These are phyloP conservation scores for Beauveria rudraprayagi DNA, from an alignment of 2,329 filamentous ascomycete genomes.

Conservation along the genomic window DNA sequence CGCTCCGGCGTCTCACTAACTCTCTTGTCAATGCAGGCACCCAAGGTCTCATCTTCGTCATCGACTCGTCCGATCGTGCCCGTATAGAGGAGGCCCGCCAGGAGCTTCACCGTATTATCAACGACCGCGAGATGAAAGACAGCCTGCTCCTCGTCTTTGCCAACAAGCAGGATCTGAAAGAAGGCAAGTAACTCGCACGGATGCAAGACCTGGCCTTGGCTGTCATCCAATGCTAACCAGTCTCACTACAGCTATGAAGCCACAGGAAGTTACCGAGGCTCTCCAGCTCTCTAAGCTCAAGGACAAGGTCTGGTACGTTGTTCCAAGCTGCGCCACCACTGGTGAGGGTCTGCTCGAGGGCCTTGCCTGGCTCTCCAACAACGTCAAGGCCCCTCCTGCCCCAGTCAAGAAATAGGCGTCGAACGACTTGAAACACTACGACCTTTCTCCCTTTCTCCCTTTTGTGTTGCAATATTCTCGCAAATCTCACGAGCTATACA, in stretches of 20 bases:
- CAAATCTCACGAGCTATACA: not conserved
- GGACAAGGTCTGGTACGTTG: conserved; percentile 79
- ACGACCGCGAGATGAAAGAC: conserved; percentile 96
- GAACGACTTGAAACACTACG: not conserved
- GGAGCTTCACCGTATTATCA: conserved; percentile 94
- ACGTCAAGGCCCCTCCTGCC: conserved; percentile 59
- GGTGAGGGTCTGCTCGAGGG: conserved; percentile 77
- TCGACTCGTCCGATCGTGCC: conserved; percentile 86
- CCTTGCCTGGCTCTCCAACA: conserved; percentile 75
- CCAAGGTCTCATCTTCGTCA: conserved; percentile 96
- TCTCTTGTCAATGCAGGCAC: conserved; percentile 51
- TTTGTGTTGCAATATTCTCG: not conserved
- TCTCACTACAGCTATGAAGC: conserved; percentile 63
- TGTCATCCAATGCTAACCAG: not conserved
- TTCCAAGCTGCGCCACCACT: conserved; percentile 73
- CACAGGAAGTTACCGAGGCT: conserved; percentile 69
- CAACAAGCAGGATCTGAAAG: conserved; percentile 94
- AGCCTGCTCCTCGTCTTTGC: conserved; percentile 91
- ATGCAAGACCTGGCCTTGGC: not conserved
- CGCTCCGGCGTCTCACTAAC: not conserved
- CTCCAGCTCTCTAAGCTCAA: conserved; percentile 70
- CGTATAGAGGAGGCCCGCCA: conserved; percentile 89
- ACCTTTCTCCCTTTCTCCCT: not conserved
- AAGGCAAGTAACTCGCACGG: conserved; percentile 43
- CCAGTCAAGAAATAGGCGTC: conserved; percentile 44